A percentile compares a stretch with the other conserved stretches of the same genome.
phyloP scores from a whole-genome alignment of 148 eudicot species.

The Arbutus unedo region DNA sequence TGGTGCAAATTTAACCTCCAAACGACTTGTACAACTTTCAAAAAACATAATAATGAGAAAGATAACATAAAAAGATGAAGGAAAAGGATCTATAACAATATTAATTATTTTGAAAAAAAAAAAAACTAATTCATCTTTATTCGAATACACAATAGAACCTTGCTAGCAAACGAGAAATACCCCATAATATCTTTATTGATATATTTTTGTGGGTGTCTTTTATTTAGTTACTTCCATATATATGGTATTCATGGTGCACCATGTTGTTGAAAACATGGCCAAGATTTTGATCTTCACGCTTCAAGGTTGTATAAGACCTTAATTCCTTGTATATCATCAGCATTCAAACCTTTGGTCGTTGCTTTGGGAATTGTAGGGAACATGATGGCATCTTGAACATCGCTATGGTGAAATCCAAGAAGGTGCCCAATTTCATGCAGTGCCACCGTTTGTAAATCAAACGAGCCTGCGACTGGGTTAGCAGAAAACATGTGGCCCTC shows the following conservation, averaged over 20 bases:
- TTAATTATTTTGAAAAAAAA: not conserved
- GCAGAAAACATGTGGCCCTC: constrained; percentile 15
- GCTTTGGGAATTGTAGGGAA: constrained; percentile 1
- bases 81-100: not conserved
- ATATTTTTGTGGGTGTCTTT: not conserved
- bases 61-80: not conserved
- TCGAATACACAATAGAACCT: not conserved
- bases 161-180: not conserved
- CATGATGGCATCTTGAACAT: not conserved
- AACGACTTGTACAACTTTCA: too few relatives aligned
- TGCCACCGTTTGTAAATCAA: constrained; percentile 21
- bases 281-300: not conserved
- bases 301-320: constrained; percentile 10
- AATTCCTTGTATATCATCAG: constrained; percentile 28
- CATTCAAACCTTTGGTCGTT: constrained; percentile 12
- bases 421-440: constrained; percentile 34
- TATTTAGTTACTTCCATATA: not conserved
- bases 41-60: not conserved
- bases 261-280: not conserved
- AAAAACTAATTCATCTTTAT: not conserved
- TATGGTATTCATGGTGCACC: too few relatives aligned
- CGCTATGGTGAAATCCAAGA: constrained; percentile 11
- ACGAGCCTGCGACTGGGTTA: not conserved
- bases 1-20: too few relatives aligned
- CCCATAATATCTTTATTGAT: not conserved